Base-by-base conservation (phyloP, 2,329 filamentous ascomycete genomes). In the Volutella citrinella region DNA sequence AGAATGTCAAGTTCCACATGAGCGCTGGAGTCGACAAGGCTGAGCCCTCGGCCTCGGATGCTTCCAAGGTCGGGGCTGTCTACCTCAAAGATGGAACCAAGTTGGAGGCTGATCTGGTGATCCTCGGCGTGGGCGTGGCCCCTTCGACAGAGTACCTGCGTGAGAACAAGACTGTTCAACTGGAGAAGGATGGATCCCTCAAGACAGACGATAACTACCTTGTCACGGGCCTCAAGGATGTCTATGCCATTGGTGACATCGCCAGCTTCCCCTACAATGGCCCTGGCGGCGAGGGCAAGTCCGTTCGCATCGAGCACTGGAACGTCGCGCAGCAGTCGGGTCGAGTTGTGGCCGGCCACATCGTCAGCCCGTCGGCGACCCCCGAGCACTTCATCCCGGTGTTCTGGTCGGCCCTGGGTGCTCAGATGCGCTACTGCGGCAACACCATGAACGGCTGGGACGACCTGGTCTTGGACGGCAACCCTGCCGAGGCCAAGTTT, bases 241-340 rank as follows among this genome's bases (percentile, higher is more conserved):
- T 96, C 32, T 98, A 87, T 56, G 93, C 93, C 11, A 80, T 98
- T 42, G 91, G 91, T 32, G 93, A 98, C 59, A 97, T 98, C 43
- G 90, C 93, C 10, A 90, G 86, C 1, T 96, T 88, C 62, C 93
- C 93, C 0, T 98, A 98, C 68, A 76, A 87, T 59, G 93, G 93
- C 2, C 93, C 93, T 0, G 89, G 87, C 16, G 84, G 87, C 17
- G 74, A 84, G 12, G 87, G 86, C 43, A 73, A 72, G 27, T 73
- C 75, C 13, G 78, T 84, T 1, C 83, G 93, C 44, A 96, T 97
- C 56, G 93, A 98, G 70, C 93, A 98, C 61, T 98, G 93, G 93
- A 91, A 96, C 63, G 93, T 98, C 4, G 93, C 93, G 5, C 93
- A 97, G 57, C 96, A 97, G 55, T 74, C 87, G 3, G 93, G 93